A percentile compares a stretch with the other conserved stretches of the same genome.
phyloP scores from a whole-genome alignment of 192 early-diverging fungal genomes.

The Mortierella hygrophila region DNA sequence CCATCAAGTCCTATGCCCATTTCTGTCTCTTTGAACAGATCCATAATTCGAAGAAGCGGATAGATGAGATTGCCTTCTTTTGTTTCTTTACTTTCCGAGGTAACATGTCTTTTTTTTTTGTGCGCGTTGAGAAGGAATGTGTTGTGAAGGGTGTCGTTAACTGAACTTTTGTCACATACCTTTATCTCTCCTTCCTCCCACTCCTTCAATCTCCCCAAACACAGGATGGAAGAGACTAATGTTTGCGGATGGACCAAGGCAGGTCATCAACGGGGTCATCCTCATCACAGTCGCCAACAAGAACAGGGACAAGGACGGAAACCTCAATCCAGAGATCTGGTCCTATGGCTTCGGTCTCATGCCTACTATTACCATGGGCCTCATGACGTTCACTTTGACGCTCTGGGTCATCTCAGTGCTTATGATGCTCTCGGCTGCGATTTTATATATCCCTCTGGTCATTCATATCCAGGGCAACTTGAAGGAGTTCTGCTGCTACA shows the following conservation, averaged over 20 bases:
- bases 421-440: conserved; percentile 67
- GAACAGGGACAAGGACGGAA: neutral
- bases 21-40: conserved; percentile 86
- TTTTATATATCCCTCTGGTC: conserved; percentile 84
- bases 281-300: conserved; percentile 53
- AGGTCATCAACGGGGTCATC: conserved; percentile 73
- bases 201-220: neutral
- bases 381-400: conserved; percentile 73
- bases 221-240: conserved; percentile 88
- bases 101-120: conserved; percentile 22
- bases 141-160: neutral
- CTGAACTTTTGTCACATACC: neutral
- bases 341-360: neutral
- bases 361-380: conserved; percentile 29
- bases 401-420: conserved; percentile 75
- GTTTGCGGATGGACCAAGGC: conserved; percentile 86
- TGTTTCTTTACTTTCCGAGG: conserved; percentile 88
- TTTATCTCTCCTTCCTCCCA: neutral
- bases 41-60: conserved; percentile 67
- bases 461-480: conserved; percentile 85
- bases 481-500: conserved; percentile 91
- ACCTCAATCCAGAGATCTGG: conserved; percentile 11
- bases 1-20: conserved; percentile 80
- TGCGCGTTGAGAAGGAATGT: neutral
- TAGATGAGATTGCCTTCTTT: conserved; percentile 83